phyloP scores from a whole-genome alignment of 192 early-diverging fungal genomes.

The Spizellomyces punctatus region DNA sequence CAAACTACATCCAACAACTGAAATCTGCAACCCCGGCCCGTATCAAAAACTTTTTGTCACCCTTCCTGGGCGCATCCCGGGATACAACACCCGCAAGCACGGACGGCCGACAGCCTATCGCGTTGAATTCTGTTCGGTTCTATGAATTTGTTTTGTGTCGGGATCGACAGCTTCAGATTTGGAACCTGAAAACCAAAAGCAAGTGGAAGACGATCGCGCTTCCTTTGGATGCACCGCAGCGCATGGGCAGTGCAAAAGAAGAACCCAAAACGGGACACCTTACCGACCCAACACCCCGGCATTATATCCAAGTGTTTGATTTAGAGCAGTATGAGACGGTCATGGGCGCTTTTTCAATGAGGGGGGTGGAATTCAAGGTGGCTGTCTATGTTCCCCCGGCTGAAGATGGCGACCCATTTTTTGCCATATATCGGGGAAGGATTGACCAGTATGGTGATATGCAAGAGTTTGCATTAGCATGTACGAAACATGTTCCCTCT shows the following conservation, averaged over 20 bases:
- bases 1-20: conserved; percentile 15
- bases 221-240: neutral
- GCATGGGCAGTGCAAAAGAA: neutral
- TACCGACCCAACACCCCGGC: neutral
- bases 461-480: conserved; percentile 15
- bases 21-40: conserved; percentile 19
- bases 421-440: conserved; percentile 21
- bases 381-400: conserved; percentile 14
- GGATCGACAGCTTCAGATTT: conserved; percentile 27
- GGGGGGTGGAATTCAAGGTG: conserved; percentile 1
- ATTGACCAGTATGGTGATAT: conserved; percentile 18
- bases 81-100: neutral
- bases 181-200: conserved; percentile 19
- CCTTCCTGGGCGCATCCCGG: conserved; percentile 9
- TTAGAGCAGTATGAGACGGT: conserved; percentile 8
- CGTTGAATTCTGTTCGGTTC: conserved; percentile 17
- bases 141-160: conserved; percentile 18
- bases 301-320: neutral
- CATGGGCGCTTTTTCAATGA: neutral
- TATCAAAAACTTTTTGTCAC: conserved; percentile 11
- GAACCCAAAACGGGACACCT: neutral
- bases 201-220: conserved; percentile 20
- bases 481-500: neutral
- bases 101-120: conserved; percentile 24
- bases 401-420: neutral